These are phyloP conservation scores for Skeletonema marinoi DNA, from an alignment of 108 stramenopile genomes.

Conservation along the genomic window DNA sequence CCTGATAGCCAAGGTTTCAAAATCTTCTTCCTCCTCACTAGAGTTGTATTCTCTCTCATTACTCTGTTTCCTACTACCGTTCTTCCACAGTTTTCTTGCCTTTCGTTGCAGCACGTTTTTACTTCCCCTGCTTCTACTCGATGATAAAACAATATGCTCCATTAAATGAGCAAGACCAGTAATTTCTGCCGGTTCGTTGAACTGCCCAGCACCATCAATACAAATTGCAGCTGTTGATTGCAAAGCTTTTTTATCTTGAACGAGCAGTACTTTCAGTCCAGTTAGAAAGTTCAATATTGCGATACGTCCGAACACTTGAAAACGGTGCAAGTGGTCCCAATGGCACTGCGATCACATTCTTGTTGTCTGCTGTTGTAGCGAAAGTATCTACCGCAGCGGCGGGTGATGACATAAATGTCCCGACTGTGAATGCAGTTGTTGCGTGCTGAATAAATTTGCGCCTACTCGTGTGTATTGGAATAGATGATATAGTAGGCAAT, in stretches of 20 bases:
- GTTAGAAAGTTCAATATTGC: conserved; percentile 59
- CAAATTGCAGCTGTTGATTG: conserved; percentile 60
- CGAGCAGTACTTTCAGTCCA: conserved; percentile 68
- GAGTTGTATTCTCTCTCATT: not conserved
- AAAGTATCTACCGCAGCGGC: conserved; percentile 6
- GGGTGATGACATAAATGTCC: not conserved
- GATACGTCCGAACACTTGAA: conserved; percentile 63
- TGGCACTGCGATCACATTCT: conserved; percentile 29
- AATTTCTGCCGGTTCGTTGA: conserved; percentile 61
- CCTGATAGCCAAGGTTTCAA: conserved; percentile 76
- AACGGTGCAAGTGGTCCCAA: conserved; percentile 55
- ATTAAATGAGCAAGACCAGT: conserved; percentile 77
- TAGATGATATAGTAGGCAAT: not conserved
- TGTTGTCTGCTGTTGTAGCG: conserved; percentile 5
- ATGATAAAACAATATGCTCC: conserved; percentile 78
- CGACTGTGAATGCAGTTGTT: not conserved
- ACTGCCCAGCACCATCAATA: conserved; percentile 76
- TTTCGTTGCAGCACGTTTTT: conserved; percentile 23
- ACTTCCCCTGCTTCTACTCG: conserved; percentile 16
- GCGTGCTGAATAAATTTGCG: conserved; percentile 23
- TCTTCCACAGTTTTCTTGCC: conserved; percentile 56
- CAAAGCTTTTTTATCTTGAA: conserved; percentile 50
- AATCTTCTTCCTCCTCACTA: conserved; percentile 39
- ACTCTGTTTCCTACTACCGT: conserved; percentile 10
- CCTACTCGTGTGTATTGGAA: conserved; percentile 14